Base-by-base conservation (phyloP, 352 stramenopile species). In the Globisporangium recalcitrans region DNA sequence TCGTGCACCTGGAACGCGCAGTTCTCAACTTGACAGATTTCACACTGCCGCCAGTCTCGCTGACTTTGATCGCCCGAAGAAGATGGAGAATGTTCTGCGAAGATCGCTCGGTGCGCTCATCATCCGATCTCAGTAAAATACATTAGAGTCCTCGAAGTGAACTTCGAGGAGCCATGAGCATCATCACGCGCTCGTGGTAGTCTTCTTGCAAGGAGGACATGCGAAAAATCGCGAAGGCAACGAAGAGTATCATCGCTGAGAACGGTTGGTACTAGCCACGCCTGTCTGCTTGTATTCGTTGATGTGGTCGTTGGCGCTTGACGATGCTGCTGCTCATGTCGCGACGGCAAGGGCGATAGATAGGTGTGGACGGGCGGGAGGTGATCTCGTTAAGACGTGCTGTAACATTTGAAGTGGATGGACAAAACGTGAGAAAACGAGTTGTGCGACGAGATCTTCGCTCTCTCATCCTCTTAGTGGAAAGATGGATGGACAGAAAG, bases 101-200 rank as follows among this genome's bases (percentile, higher is more conserved):
- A 16, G 73, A 61, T 4, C 38, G 38, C 10, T 65, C 60, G 21
- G 56, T 42, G 4, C 66, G 21, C 44, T 82, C 74, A 29, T 77
- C 71, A 3, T 80, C 71, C 16, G 70, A 68, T 2, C 75, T 64
- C n/a, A 82, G 65, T 31, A 82, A 26, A 14, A 82, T 48, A 27
- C 82, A 74, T 62, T 85, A 46, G n/a, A 77, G 53, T 7, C 47
- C 44, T 6, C 36, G 47, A 14, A 67, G 42, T n/a, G 44, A n/a
- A 26, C 49, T 13, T 52, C 32, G 3, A 31, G 53, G 22, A 67
- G 54, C 26, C 32, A 38, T 22, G 22, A n/a, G n/a, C n/a, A n/a
- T n/a, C n/a, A n/a, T n/a, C n/a, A n/a, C n/a, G 11, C 49, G 19
- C n/a, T 62, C 14, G 9, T 34, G n/a, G 10, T n/a, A n/a, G 29